Percentiles rank a stretch among this genome's conserved stretches.
These are phyloP conservation scores for Athelia sp. DNA, from an alignment of 1,284 basidiomycete species.

Conservation along the genomic window DNA sequence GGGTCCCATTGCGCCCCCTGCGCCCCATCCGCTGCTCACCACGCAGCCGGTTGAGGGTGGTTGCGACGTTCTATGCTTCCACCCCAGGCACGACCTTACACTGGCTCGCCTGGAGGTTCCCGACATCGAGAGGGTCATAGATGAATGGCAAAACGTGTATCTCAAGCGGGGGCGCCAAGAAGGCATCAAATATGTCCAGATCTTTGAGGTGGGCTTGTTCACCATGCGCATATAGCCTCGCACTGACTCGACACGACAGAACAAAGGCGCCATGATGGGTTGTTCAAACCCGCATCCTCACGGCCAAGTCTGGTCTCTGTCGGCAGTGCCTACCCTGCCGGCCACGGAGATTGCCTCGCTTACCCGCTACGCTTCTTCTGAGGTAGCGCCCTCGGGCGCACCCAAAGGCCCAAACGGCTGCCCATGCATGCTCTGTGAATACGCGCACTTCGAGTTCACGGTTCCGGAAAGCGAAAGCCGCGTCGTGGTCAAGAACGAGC, in stretches of 20 bases:
- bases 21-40: conserved; percentile 62
- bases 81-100: conserved; percentile 89
- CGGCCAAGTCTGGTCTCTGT: conserved; percentile 88
- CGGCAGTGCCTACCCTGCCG: conserved; percentile 69
- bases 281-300: conserved; percentile 96
- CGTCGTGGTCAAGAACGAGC: conserved; percentile 69
- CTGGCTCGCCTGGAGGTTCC: conserved; percentile 64
- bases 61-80: conserved; percentile 90
- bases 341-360: conserved; percentile 62
- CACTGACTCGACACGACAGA: conserved; percentile 40
- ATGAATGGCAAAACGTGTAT: conserved; percentile 77
- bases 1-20: conserved; percentile 37
- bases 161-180: conserved; percentile 53
- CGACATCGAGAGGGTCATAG: conserved; percentile 70
- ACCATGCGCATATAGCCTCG: conserved; percentile 1
- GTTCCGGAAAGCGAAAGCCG: conserved; percentile 44
- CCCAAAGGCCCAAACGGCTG: conserved; percentile 54
- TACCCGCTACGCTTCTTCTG: conserved; percentile 44
- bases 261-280: conserved; percentile 95
- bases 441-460: conserved; percentile 68
- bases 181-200: conserved; percentile 80
- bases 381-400: conserved; percentile 33
- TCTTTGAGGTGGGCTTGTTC: conserved; percentile 66
- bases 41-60: conserved; percentile 74
- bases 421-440: conserved; percentile 82